phyloP scores from a whole-genome alignment of 108 stramenopile genomes.

The Stephanodiscus triporus region DNA sequence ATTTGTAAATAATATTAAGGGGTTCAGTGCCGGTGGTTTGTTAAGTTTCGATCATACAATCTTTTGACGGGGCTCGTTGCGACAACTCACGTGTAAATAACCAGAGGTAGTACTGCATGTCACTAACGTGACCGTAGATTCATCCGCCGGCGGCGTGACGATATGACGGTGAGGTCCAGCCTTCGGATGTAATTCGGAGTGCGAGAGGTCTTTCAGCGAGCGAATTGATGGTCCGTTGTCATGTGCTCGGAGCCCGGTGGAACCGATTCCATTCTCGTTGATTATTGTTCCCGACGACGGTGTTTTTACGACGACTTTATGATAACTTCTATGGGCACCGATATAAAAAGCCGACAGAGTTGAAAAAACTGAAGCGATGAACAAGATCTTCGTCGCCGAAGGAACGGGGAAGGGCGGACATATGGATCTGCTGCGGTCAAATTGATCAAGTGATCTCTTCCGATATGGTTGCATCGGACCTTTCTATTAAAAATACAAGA shows the following conservation, averaged over 20 bases:
- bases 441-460: neutral
- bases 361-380: neutral
- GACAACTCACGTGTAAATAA: constrained; percentile 18
- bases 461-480: neutral
- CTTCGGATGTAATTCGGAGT: constrained; percentile 28
- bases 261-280: neutral
- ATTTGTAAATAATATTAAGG: neutral
- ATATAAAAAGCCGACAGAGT: constrained; percentile 11
- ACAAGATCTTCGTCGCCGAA: constrained; percentile 9
- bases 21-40: neutral
- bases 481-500: neutral
- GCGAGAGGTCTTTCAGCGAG: constrained; percentile 32
- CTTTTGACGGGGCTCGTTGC: neutral
- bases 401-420: constrained; percentile 2
- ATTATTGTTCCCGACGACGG: neutral
- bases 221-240: constrained; percentile 22
- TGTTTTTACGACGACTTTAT: neutral
- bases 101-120: constrained; percentile 50
- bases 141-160: constrained; percentile 35
- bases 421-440: neutral
- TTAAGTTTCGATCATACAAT: too few relatives aligned
- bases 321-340: neutral
- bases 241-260: neutral
- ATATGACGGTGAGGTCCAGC: constrained; percentile 35
- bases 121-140: constrained; percentile 28